phyloP scores from a whole-genome alignment of 176 grass and related monocot species.

The Carex parvula region DNA sequence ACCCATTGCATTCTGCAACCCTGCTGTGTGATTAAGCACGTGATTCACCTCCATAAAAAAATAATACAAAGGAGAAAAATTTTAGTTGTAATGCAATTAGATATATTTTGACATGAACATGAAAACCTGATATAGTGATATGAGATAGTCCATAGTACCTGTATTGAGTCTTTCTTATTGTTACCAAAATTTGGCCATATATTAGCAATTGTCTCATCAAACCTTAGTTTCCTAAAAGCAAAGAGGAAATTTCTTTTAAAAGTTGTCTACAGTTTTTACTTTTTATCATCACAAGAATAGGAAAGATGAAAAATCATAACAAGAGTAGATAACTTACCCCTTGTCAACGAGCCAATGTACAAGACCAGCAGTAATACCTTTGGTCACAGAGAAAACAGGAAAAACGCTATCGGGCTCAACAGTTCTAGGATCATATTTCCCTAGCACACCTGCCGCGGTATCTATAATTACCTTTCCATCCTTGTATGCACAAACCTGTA shows the following conservation, averaged over 20 bases:
- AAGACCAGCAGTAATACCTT: conserved; percentile 92
- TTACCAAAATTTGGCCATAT: conserved; percentile 85
- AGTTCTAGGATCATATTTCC: conserved; percentile 88
- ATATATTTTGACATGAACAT: background rate
- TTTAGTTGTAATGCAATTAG: conserved; percentile 23
- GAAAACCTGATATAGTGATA: background rate
- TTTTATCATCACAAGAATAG: conserved; percentile 2
- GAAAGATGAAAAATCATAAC: background rate
- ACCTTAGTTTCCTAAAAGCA: conserved; percentile 72
- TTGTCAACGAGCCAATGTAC: conserved; percentile 95
- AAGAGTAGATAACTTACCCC: conserved; percentile 40
- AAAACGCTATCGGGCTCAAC: conserved; percentile 94
- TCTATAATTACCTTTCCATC: conserved; percentile 98
- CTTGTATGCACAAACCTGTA: conserved; percentile 91
- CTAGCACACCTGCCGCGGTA: conserved; percentile 75
- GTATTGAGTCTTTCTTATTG: conserved; percentile 71
- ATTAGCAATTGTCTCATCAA: conserved; percentile 76
- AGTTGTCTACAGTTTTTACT: conserved; percentile 3
- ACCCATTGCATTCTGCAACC: conserved; percentile 76
- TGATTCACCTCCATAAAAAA: conserved; percentile 64
- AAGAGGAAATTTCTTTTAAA: conserved; percentile 21
- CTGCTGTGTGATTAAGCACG: conserved; percentile 92
- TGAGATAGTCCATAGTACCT: conserved; percentile 40
- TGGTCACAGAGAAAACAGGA: conserved; percentile 96
- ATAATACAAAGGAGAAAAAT: background rate